Conservation (phyloP, 164 flowering plant species). For the Annona squamosa region DNA sequence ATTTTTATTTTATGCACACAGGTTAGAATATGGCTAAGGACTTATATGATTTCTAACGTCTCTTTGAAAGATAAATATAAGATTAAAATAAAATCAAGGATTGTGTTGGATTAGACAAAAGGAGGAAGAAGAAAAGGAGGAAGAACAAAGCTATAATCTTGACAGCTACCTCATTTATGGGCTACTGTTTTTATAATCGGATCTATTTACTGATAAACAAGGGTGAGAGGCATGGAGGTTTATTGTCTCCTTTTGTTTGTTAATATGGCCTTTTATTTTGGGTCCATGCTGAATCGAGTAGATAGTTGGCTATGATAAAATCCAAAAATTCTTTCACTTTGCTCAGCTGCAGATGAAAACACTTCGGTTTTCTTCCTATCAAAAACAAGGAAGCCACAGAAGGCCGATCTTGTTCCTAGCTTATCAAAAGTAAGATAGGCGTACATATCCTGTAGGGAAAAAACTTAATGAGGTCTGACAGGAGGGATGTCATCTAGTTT, state of each 20-base stretch:
- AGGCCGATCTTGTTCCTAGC: too few relatives aligned
- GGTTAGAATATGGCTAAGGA: neutral
- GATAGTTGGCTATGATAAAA: too few relatives aligned
- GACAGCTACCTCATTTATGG: neutral
- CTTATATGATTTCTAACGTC: neutral
- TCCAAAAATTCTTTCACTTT: too few relatives aligned
- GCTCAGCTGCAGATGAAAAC: too few relatives aligned
- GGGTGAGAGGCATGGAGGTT: neutral
- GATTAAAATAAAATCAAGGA: neutral
- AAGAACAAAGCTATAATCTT: neutral
- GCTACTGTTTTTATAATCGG: neutral
- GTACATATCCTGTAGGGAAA: too few relatives aligned
- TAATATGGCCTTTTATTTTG: neutral
- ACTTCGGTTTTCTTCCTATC: too few relatives aligned
- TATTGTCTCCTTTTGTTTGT: neutral
- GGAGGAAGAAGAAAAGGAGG: neutral
- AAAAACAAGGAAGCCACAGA: too few relatives aligned
- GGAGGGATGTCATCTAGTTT: too few relatives aligned
- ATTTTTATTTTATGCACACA: neutral
- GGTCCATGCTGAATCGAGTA: too few relatives aligned
- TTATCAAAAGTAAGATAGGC: too few relatives aligned
- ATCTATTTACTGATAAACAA: neutral
- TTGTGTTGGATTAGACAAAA: too few relatives aligned
- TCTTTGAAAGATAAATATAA: neutral
- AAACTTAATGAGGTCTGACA: too few relatives aligned